Percentiles rank a stretch among this genome's conserved stretches.
Evolutionary conservation across 257 asterid genomes (phyloP).

Genomic region (Petrea volubilis): DNA sequence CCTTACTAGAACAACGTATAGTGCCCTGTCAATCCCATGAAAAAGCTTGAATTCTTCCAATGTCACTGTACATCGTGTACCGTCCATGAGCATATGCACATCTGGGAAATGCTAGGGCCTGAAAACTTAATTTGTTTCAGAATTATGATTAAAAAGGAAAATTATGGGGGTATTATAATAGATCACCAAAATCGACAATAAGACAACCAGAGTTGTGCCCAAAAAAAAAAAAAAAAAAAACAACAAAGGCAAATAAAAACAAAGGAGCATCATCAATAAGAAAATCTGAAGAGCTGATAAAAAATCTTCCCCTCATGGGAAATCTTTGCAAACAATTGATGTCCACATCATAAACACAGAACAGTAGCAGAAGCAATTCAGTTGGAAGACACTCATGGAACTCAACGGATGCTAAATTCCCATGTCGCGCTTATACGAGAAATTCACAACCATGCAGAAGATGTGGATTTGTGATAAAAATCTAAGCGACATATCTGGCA

Average conservation of each 20-base stretch:
- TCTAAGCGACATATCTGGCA: neutral
- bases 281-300: neutral
- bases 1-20: conserved; percentile 48
- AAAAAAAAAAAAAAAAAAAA: neutral
- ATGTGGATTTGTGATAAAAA: conserved; percentile 6
- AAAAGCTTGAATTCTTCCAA: conserved; percentile 42
- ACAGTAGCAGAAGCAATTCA: conserved; percentile 4
- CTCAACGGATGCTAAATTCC: neutral
- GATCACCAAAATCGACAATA: neutral
- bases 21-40: conserved; percentile 49
- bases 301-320: neutral
- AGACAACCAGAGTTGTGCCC: neutral
- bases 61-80: conserved; percentile 12
- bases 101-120: conserved; percentile 30
- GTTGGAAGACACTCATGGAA: neutral
- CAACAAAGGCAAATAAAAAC: neutral
- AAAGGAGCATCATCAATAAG: neutral
- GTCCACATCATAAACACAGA: conserved; percentile 11
- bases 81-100: conserved; percentile 33
- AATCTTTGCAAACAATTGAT: neutral
- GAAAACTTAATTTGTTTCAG: conserved; percentile 19
- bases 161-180: neutral
- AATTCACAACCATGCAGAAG: neutral
- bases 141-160: neutral
- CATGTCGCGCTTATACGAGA: neutral